Base-by-base conservation (phyloP, 345 rosid genomes). In the Corchorus capsularis region DNA sequence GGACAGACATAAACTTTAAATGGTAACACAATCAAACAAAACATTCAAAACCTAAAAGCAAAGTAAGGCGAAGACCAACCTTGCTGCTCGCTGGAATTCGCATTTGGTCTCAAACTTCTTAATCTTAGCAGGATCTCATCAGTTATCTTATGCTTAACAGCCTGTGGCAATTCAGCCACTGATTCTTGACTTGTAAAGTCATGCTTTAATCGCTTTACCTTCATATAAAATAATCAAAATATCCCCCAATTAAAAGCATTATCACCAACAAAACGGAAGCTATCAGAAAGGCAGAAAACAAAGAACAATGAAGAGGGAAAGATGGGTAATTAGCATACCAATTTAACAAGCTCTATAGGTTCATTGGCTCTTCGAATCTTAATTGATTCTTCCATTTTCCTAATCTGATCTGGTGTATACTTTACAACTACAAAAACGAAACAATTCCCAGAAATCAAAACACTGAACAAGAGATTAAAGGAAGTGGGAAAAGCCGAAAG, bases 391-490 rank as follows among this genome's bases (percentile, higher is more conserved):
- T 92, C 92, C 97, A 92, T 96, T 83, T 81, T 89, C 87, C 78
- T 86, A 85, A 92, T 87, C 97, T 94, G 97, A 81, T 88, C 94
- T 39, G 91, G 86, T 14, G 96, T 87, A 73, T 91, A 96, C 71
- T 82, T 89, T 61, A 85, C 91, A 81, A 72, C 99, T 94, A 52
- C 73, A 79, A 67, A 76, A 41, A 67, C 16, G 69, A 10, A 61
- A 8, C 22, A 19, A 57, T 14, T 62, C 19, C 55, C 43, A 77
- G 19, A 61, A 14, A 59, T 20, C 71, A 64, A 39, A 45, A 17
- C 73, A 67, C 19, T 22, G 8, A 50, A 8, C 32, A 55, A 1
- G 9, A 54, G 75, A 46, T 46, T 15, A 45, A 69, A 22, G 12
- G 49, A 49, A 41, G n/a, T 14, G 6, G 57, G 32, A 9, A 53